Percentiles rank a stretch among this genome's conserved stretches.
Evolutionary conservation across 345 rosid species (phyloP).

Genomic region (Dimocarpus longan): DNA sequence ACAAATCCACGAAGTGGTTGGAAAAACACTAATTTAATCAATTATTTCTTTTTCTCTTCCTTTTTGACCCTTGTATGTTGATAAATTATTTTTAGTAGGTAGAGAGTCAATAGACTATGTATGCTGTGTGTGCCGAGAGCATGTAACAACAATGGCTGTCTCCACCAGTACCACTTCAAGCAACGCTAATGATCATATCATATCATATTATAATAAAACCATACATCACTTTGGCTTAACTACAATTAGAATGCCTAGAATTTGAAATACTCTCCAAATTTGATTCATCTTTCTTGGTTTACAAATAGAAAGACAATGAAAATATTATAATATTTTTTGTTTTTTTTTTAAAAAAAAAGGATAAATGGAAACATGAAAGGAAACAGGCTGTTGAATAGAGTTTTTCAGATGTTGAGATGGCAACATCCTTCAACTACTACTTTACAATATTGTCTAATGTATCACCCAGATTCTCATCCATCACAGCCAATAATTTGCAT

Average conservation of each 20-base stretch:
- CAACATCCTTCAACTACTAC: conserved; percentile 17
- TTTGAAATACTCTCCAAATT: background rate
- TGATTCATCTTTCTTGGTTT: conserved; percentile 2
- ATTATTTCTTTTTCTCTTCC: background rate
- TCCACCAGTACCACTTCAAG: background rate
- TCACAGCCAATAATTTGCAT: background rate
- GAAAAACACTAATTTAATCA: background rate
- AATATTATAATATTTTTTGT: too few species aligned
- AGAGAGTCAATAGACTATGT: background rate
- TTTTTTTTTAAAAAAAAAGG: background rate
- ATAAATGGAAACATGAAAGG: background rate
- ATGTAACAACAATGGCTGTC: background rate
- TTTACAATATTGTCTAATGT: background rate
- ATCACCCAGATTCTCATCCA: background rate
- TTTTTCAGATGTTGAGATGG: conserved; percentile 26
- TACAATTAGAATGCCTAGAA: background rate
- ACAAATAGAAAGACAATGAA: background rate
- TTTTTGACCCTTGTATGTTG: background rate
- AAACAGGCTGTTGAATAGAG: conserved; percentile 24
- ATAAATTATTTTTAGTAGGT: background rate
- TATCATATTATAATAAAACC: background rate
- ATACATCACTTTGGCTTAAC: background rate
- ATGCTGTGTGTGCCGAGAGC: background rate
- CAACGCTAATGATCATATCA: background rate
- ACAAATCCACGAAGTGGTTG: background rate